These are phyloP conservation scores for Candida schatavii DNA, from an alignment of 805 yeast genomes.

Conservation along the genomic window DNA sequence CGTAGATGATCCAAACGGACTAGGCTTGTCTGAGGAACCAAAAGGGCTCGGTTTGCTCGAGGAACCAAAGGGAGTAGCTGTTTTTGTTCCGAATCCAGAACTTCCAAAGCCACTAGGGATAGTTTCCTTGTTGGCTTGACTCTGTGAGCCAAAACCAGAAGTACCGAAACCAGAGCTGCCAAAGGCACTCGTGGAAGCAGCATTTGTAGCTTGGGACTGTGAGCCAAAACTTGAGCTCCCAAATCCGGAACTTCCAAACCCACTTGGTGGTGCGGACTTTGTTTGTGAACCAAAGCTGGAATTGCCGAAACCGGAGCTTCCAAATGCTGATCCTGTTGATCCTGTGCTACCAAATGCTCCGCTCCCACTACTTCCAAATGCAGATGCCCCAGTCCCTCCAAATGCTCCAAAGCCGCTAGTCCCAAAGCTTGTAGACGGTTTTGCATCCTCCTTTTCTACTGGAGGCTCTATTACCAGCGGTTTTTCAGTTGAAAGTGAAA, in stretches of 20 bases:
- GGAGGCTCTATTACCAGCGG: background rate
- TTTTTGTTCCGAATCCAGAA: conserved; percentile 4
- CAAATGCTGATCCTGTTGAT: conserved; percentile 20
- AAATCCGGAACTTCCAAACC: conserved; percentile 15
- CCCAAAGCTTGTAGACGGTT: background rate
- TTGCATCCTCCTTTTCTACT: background rate
- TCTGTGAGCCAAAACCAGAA: conserved; percentile 8
- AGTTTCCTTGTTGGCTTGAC: too few relatives aligned
- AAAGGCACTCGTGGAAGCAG: conserved; percentile 3
- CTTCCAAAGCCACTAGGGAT: background rate
- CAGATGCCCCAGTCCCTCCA: conserved; percentile 5
- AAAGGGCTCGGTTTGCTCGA: conserved; percentile 3
- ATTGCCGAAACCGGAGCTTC: conserved; percentile 8
- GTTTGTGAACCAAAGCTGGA: background rate
- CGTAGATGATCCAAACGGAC: background rate
- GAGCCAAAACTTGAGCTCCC: conserved; percentile 13
- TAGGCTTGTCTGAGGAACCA: background rate
- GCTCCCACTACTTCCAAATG: conserved; percentile 16
- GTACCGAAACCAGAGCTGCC: conserved; percentile 10
- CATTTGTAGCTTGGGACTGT: background rate
- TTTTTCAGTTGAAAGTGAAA: background rate
- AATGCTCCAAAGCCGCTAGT: background rate
- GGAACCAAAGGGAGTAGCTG: background rate
- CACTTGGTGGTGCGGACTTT: background rate
- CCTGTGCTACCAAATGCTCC: conserved; percentile 12